phyloP scores from a whole-genome alignment of 2,329 filamentous ascomycete species.

The Calonectria honghensis region DNA sequence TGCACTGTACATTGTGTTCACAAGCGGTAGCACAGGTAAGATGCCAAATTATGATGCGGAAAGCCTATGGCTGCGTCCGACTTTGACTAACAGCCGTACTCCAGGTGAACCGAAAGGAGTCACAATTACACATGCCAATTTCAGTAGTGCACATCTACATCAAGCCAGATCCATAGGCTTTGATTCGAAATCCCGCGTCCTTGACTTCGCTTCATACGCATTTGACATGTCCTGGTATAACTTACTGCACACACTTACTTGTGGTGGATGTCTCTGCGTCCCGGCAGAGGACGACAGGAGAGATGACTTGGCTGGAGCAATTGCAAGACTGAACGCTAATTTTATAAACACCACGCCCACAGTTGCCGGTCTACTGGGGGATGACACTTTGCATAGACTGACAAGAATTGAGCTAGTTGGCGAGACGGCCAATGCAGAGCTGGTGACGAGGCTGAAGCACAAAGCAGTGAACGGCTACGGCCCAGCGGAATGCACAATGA shows the following conservation, averaged over 20 bases:
- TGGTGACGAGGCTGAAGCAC: conserved; percentile 19
- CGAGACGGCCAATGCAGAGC: conserved; percentile 19
- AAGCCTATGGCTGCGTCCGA: conserved; percentile 10
- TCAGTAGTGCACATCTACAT: conserved; percentile 12
- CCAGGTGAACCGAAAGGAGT: conserved; percentile 20
- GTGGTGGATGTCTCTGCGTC: conserved; percentile 37
- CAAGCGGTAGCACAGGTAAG: conserved; percentile 22
- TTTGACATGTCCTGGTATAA: conserved; percentile 35
- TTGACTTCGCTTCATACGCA: conserved; percentile 26
- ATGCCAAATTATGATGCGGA: conserved; percentile 10
- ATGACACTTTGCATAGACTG: not conserved
- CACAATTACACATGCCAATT: conserved; percentile 15
- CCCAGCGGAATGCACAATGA: conserved; percentile 24
- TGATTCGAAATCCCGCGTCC: conserved; percentile 22
- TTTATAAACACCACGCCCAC: conserved; percentile 20
- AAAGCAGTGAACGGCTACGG: conserved; percentile 31
- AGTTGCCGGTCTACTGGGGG: conserved; percentile 17
- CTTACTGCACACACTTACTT: conserved; percentile 21
- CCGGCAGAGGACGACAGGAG: conserved; percentile 31
- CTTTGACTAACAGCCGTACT: conserved; percentile 21
- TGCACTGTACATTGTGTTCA: conserved; percentile 23
- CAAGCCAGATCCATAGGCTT: conserved; percentile 20
- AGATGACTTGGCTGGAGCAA: conserved; percentile 18
- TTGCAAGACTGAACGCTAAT: conserved; percentile 27
- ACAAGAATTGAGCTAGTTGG: conserved; percentile 12